Base-by-base conservation (phyloP, 2,329 filamentous ascomycete species). In the Aspergillus flavus region DNA sequence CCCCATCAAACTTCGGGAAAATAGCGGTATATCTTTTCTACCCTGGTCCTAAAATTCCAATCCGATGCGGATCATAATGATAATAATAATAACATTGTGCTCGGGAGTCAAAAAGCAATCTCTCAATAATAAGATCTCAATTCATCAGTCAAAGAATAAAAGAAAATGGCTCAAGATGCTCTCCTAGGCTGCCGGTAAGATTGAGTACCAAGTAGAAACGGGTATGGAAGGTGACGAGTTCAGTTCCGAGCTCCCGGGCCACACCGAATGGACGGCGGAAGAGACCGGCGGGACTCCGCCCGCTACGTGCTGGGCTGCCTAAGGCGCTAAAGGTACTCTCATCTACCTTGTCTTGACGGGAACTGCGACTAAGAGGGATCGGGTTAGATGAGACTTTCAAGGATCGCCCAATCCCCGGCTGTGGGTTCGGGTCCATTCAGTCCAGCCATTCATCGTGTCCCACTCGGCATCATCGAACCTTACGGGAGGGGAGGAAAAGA, bases 241-340 rank as follows among this genome's bases (percentile, higher is more conserved):
- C 50, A 39, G 34, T 63, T 57, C 61, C 45, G 57, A 59, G 32
- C 39, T 67, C 59, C 64, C 63, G 62, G 59, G 23, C 60, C 61
- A 61, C 56, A 68, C 61, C 63, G 59, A 66, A 41, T 61, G 53
- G 61, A 39, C 68, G 63, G 70, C 70, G 68, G 70, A 72, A 70
- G 36, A 65, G 65, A 59, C 68, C 69, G 69, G 70, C 70, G 70
- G 70, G 69, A 71, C 67, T 67, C 66, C 69, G 68, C 69, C 66
- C 65, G 54, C 60, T 61, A 21, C 50, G 28, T 54, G 57, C 43
- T 48, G 26, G 60, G 43, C 61, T 50, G 41, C n/a, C 26, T 48
- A 50, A 52, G 48, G 48, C 30, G n/a, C 46, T 14, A 41, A 41
- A 41, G 19, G 16, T 19, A 19, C 39, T 9, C 21, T 9, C 12